phyloP scores from a whole-genome alignment of 192 early-diverging fungal species.

The Backusella tuberculispora region DNA sequence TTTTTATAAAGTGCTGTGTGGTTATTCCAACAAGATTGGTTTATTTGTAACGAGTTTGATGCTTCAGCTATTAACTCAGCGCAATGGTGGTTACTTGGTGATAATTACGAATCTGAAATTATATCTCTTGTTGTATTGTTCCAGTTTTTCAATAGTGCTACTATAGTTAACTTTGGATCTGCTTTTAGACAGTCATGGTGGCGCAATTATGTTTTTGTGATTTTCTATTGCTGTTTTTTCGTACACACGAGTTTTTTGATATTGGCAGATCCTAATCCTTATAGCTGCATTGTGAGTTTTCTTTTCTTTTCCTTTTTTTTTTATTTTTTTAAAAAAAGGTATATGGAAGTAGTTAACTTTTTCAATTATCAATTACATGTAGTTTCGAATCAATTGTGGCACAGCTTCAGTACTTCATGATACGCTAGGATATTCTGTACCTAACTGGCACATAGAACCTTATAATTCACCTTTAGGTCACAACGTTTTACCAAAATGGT shows the following conservation, averaged over 20 bases:
- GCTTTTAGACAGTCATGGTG: conserved; percentile 66
- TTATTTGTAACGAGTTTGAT: conserved; percentile 83
- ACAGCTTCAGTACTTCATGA: conserved; percentile 40
- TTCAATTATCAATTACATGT: background rate
- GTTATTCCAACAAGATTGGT: conserved; percentile 74
- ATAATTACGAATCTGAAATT: conserved; percentile 78
- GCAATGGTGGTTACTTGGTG: conserved; percentile 80
- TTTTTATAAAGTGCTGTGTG: conserved; percentile 43
- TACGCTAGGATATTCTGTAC: conserved; percentile 40
- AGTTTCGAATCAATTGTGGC: conserved; percentile 77
- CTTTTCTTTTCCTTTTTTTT: background rate
- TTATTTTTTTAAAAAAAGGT: background rate
- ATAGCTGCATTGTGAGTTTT: conserved; percentile 31
- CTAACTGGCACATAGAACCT: conserved; percentile 46
- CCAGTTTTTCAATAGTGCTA: conserved; percentile 74
- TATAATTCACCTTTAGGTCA: conserved; percentile 71
- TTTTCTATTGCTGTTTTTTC: conserved; percentile 53
- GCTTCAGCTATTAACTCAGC: conserved; percentile 59
- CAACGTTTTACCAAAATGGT: conserved; percentile 70
- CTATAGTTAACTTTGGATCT: conserved; percentile 71
- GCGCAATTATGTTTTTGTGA: conserved; percentile 63
- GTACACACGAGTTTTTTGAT: conserved; percentile 52
- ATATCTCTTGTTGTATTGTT: conserved; percentile 63
- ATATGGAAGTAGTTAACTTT: background rate
- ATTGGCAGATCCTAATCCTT: conserved; percentile 64